Evolutionary conservation across 169 alveolate species (phyloP), one percentile per base, ranked within the genome.

Genomic region (Eimeria acervulina): DNA sequence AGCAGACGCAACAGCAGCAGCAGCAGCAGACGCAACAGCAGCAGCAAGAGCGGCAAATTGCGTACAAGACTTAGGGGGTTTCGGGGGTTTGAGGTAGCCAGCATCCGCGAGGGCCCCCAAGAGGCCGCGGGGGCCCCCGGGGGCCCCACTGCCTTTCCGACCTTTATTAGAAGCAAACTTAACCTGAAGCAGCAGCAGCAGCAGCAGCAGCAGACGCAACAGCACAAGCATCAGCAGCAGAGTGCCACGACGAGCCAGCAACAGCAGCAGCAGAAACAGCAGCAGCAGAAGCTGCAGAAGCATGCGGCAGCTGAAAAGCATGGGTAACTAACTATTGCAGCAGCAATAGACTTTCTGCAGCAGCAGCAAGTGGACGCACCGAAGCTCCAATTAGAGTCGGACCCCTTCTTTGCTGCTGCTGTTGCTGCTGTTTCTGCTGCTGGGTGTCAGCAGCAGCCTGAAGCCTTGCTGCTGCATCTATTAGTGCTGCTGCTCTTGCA

Each of bases 341-440:
- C 90, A 42, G 70, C 90, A 81, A 44, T 61, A 76, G 51, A 59
- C 55, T 12, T 5, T 47, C 83, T 13, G 36, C 89, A 81, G 51
- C 90, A 42, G 28, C 90, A 81, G 70, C 90, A 81, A n/a, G 28
- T 6, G 52, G 33, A 85, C 93, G 23, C 93, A 55, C 93, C 59
- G 93, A 52, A 26, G 93, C 93, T n/a, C 81, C 80, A 36, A 81
- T 59, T 12, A 59, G 38, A 7, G 93, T 85, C 23, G 93, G 81
- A 8, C 63, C 93, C 36, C 26, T 85, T 28, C 81, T 85, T 33
- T 85, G 47, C 38, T 85, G 78, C 93, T 85, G 76, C 93, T 85
- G 80, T 80, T 85, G 93, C 51, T 33, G 93, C 80, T 85, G 93
- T 44, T 51, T 70, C 90, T 81, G 90, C 90, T 81, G 90, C 70